Evolutionary conservation across 2,329 filamentous ascomycete genomes (phyloP), one percentile per base, ranked within the genome.

Genomic region (Nannizzia gypsea): DNA sequence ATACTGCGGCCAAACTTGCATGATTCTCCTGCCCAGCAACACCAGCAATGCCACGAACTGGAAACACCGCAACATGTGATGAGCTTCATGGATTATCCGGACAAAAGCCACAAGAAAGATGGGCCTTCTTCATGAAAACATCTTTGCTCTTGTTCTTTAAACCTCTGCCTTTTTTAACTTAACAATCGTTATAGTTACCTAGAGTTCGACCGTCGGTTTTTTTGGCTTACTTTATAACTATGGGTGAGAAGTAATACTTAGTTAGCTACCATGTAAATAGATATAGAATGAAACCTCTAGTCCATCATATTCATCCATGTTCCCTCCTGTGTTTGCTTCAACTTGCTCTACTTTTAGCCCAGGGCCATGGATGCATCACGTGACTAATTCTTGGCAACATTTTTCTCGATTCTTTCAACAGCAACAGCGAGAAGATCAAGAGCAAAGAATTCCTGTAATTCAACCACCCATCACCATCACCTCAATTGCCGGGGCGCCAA

Each of bases 31-130:
- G 50, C 22, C 13, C 26, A 56, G 17, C 38, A 46, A 15, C 44
- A 57, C 26, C 20, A 40, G 17, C 15, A 24, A 38, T 24, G 11
- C 22, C 54, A 22, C 31, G 34, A 26, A 40, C 34, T 31, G 3
- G 34, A 56, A 56, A 20, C 22, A 8, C 54, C 13, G 20, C 20
- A n/a, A 3, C 61, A 60, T 54, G 61, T 62, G 40, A 60, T 59
- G 46, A 60, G 59, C 13, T 62, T 60, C 20, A 62, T 62, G 61
- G 50, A 58, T n/a, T 60, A 56, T 62, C 54, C 52, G 3, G n/a
- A 48, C 20, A 57, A 59, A 52, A 28, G 24, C 24, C 8, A 15
- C 20, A n/a, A 40, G 50, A 26, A n/a, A 13, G 13, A 26, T 24
- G 24, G 22, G 5, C 3, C 3, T 5, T 11, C 20, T 24, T 22